Conservation (phyloP, 371 early-diverging fungal genomes). For the Mortierella sp. region DNA sequence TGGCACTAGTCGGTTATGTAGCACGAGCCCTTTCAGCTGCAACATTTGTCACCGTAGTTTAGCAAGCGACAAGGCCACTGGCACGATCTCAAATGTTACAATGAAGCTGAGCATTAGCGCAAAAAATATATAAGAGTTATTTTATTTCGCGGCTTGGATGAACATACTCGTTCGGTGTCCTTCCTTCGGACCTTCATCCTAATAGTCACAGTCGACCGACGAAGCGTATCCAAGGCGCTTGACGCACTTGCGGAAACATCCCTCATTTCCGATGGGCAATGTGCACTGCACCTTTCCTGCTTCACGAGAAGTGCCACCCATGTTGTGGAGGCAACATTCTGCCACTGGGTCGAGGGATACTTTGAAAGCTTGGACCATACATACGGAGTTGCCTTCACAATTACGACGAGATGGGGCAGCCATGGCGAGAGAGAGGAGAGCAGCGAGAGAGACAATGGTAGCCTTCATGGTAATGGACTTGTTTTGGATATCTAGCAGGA, state of each 20-base stretch:
- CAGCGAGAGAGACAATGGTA: not conserved
- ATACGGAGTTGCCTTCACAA: conserved; percentile 39
- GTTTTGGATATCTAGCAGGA: too few species aligned
- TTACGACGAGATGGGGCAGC: conserved; percentile 9
- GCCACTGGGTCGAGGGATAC: conserved; percentile 11
- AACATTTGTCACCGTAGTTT: too few species aligned
- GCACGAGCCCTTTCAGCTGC: too few species aligned
- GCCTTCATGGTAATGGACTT: conserved; percentile 12
- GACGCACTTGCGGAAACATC: conserved; percentile 37
- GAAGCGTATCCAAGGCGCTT: conserved; percentile 31
- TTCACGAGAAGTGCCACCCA: conserved; percentile 26
- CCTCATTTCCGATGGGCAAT: conserved; percentile 30
- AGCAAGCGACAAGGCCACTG: too few species aligned
- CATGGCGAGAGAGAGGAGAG: conserved; percentile 17
- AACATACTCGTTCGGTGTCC: too few species aligned
- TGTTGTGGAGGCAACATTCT: conserved; percentile 38
- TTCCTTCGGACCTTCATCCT: too few species aligned
- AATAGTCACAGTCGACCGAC: conserved; percentile 28
- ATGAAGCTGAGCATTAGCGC: too few species aligned
- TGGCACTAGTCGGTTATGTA: too few species aligned
- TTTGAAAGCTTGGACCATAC: conserved; percentile 31
- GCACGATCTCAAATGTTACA: too few species aligned
- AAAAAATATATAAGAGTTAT: too few species aligned
- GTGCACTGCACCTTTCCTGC: conserved; percentile 9
- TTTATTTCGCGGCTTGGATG: too few species aligned